These are phyloP conservation scores for Biscogniauxia mediterranea DNA, from an alignment of 2,329 filamentous ascomycete genomes.

Conservation along the genomic window DNA sequence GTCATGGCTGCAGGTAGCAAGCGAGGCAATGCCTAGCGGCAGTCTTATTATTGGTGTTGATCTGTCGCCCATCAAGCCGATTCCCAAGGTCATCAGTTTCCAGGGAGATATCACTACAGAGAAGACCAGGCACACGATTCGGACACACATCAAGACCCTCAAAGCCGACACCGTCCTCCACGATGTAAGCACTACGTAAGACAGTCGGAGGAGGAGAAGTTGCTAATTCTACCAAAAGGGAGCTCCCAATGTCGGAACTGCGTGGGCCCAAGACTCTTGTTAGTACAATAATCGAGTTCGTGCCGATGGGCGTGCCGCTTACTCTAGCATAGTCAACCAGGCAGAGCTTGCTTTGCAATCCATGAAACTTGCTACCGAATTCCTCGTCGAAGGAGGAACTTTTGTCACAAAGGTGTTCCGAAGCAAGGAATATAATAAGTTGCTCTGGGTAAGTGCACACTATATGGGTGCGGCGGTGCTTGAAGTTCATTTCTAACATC, in stretches of 20 bases:
- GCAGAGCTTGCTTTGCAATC: constrained; percentile 88
- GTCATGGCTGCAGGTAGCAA: constrained; percentile 96
- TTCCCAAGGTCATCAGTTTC: constrained; percentile 90
- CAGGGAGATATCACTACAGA: constrained; percentile 98
- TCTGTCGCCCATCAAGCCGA: constrained; percentile 91
- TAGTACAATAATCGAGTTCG: not conserved
- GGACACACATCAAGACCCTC: constrained; percentile 89
- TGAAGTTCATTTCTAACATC: constrained; percentile 17
- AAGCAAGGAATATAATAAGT: constrained; percentile 91
- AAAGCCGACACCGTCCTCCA: constrained; percentile 95
- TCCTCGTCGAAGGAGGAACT: constrained; percentile 81
- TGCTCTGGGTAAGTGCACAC: not conserved
- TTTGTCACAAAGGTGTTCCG: constrained; percentile 98
- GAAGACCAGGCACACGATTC: constrained; percentile 87
- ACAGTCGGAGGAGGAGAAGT: not conserved
- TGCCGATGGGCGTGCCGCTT: not conserved
- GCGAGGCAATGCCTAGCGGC: constrained; percentile 88
- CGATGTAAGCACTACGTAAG: constrained; percentile 54
- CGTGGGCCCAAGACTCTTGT: constrained; percentile 94
- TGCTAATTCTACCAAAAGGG: constrained; percentile 33
- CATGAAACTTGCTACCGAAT: constrained; percentile 92
- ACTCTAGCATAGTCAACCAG: constrained; percentile 62
- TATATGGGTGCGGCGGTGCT: not conserved
- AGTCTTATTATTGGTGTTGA: constrained; percentile 94
- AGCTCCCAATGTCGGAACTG: constrained; percentile 95